Base-by-base conservation (phyloP, 2,329 filamentous ascomycete genomes). In the Cytospora piceicola region DNA sequence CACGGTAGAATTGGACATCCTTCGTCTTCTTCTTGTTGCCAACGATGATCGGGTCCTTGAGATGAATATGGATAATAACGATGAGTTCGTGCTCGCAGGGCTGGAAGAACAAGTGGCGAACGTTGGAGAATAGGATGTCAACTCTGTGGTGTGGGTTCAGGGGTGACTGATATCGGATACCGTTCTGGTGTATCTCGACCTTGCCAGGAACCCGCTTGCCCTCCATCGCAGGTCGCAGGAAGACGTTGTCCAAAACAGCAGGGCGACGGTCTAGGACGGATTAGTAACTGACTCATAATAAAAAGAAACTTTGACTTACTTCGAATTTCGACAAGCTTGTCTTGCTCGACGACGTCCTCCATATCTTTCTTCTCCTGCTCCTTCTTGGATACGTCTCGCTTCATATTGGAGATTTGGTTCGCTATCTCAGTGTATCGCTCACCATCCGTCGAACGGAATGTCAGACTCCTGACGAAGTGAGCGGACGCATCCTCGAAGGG, bases 351-450 rank as follows among this genome's bases (percentile, higher is more conserved):
- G 27, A 99, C 95, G 77, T 99, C 95, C 76, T 99, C 95, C 91
- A 99, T 91, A 72, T 99, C 94, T 81, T 99, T 99, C 87, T 98
- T 97, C 79, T 97, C 94, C 73, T 97, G 94, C 77, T 99, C 95
- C 72, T 93, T 91, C 78, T 96, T 94, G 52, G 92, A 87, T 6
- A 92, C 89, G 71, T 94, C 92, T 75, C 95, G 96, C 82, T 97
- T 96, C 82, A 99, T 90, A 74, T 97, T 95, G 14, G 93, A 94
- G 72, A 99, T 98, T 74, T 96, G 92, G 68, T 91, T 91, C 15
- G 93, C 90, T 71, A 99, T 95, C 73, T 96, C 92, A 66, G 92
- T 90, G 76, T 99, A 93, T 69, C 94, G 89, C 68, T 93, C 88
- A 66, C 93, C 90, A 75, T 98, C 92, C 69, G 91, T 90, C 24